Evolutionary conservation across 306 rosid genomes (phyloP).

Genomic region (Echinosophora koreensis): DNA sequence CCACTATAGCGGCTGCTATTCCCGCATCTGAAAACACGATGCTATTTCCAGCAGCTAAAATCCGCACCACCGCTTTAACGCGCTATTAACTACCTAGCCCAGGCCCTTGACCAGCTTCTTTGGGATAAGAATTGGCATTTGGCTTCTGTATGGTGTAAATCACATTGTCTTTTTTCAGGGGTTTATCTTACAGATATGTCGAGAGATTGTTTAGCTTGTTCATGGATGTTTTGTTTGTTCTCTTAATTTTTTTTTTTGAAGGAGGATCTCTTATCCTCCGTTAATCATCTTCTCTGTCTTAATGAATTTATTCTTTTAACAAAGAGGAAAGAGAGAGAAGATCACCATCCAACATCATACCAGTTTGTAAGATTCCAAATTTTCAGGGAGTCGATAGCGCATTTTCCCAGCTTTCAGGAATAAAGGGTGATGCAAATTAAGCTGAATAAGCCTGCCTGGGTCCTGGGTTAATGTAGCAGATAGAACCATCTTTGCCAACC

Average conservation of each 20-base stretch:
- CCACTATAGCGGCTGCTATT: no score
- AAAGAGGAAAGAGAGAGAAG: no score
- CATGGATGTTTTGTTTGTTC: background rate
- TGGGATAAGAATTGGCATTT: no score
- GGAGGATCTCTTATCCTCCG: background rate
- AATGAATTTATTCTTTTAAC: background rate
- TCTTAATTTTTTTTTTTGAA: no score
- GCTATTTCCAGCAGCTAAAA: no score
- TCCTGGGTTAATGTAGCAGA: constrained; percentile 90
- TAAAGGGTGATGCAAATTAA: constrained; percentile 80
- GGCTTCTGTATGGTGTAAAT: no score
- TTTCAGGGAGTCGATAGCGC: constrained; percentile 87
- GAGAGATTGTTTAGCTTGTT: background rate
- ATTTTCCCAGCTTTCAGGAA: constrained; percentile 81
- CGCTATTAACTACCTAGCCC: no score
- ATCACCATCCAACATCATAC: constrained; percentile 54
- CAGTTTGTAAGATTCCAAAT: constrained; percentile 77
- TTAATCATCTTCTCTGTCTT: background rate
- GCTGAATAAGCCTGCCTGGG: constrained; percentile 90
- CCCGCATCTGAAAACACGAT: no score
- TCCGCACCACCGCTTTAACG: no score
- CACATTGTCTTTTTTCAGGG: no score
- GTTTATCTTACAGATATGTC: background rate
- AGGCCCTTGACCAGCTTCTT: background rate
- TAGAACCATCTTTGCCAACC: constrained; percentile 90